Conservation (phyloP, 23 red algal genomes). For the Gracilaria vermiculophylla region DNA sequence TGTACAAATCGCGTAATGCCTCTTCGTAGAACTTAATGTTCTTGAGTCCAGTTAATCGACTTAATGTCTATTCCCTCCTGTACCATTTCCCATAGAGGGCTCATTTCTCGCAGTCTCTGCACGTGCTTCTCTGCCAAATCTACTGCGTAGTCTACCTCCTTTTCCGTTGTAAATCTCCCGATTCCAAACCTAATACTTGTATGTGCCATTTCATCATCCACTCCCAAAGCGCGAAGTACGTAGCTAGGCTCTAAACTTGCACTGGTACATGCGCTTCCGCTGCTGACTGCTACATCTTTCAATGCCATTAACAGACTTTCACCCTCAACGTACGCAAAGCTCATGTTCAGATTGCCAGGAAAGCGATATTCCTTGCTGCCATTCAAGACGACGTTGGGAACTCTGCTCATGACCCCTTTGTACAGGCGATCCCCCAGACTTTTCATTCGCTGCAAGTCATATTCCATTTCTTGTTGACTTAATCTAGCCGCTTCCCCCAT, state of each 20-base stretch:
- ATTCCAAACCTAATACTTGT: slow-evolving; percentile 97
- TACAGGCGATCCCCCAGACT: slow-evolving; percentile 61
- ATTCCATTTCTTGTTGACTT: slow-evolving; percentile 81
- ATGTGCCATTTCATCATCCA: slow-evolving; percentile 98
- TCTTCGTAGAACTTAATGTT: slow-evolving; percentile 7
- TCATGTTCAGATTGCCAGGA: slow-evolving; percentile 91
- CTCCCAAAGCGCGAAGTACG: slow-evolving; percentile 95
- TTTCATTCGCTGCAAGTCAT: slow-evolving; percentile 59
- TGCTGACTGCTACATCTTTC: slow-evolving; percentile 95
- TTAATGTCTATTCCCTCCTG: slow-evolving; percentile 98
- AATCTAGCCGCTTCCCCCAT: slow-evolving; percentile 84
- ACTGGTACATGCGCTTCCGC: slow-evolving; percentile 93
- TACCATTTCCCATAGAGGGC: slow-evolving; percentile 98
- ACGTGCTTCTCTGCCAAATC: slow-evolving; percentile 89
- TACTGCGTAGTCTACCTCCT: slow-evolving; percentile 88
- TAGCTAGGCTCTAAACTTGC: slow-evolving; percentile 93
- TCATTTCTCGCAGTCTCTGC: slow-evolving; percentile 87
- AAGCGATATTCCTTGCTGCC: slow-evolving; percentile 80
- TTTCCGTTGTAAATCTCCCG: slow-evolving; percentile 92
- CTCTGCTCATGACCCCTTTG: slow-evolving; percentile 50
- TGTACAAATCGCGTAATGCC: neutral
- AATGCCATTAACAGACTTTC: slow-evolving; percentile 96
- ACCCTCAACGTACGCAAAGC: slow-evolving; percentile 96
- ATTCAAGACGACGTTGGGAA: slow-evolving; percentile 83
- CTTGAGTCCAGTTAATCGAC: slow-evolving; percentile 94